phyloP scores from a whole-genome alignment of 192 early-diverging fungal species.

The Kickxella alabastrina region DNA sequence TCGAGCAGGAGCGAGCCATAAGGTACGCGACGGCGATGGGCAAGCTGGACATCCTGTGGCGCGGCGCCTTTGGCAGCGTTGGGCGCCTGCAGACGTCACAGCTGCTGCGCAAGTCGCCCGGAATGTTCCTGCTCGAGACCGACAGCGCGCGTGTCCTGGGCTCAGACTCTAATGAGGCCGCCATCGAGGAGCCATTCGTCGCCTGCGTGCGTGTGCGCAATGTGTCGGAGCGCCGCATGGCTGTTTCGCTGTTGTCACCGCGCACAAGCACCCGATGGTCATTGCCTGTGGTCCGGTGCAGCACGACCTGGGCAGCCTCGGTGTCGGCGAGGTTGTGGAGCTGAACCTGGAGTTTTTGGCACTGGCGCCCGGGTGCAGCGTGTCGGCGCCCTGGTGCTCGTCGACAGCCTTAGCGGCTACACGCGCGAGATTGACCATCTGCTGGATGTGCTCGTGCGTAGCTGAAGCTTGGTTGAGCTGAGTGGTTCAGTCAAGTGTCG shows the following conservation, averaged over 20 bases:
- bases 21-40: slow-evolving; percentile 79
- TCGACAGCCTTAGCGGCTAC: slow-evolving; percentile 67
- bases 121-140: slow-evolving; percentile 49
- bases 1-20: slow-evolving; percentile 29
- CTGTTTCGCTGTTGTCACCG: slow-evolving; percentile 16
- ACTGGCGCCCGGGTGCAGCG: slow-evolving; percentile 80
- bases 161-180: background rate
- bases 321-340: slow-evolving; percentile 56
- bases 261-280: slow-evolving; percentile 28
- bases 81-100: slow-evolving; percentile 93
- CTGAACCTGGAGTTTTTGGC: slow-evolving; percentile 78
- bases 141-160: slow-evolving; percentile 15
- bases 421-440: slow-evolving; percentile 75
- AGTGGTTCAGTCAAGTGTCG: too few relatives aligned
- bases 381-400: slow-evolving; percentile 72
- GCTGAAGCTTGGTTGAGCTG: too few relatives aligned
- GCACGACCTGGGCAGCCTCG: slow-evolving; percentile 59
- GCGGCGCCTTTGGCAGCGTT: slow-evolving; percentile 80
- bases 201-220: slow-evolving; percentile 35
- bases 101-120: slow-evolving; percentile 75
- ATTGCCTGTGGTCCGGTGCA: slow-evolving; percentile 37
- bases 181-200: slow-evolving; percentile 35
- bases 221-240: slow-evolving; percentile 36
- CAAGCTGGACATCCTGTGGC: slow-evolving; percentile 94
- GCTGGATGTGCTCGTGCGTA: slow-evolving; percentile 64